Evolutionary conservation across 768 basidiomycete genomes (phyloP).

Genomic region (Boletus patriciae): DNA sequence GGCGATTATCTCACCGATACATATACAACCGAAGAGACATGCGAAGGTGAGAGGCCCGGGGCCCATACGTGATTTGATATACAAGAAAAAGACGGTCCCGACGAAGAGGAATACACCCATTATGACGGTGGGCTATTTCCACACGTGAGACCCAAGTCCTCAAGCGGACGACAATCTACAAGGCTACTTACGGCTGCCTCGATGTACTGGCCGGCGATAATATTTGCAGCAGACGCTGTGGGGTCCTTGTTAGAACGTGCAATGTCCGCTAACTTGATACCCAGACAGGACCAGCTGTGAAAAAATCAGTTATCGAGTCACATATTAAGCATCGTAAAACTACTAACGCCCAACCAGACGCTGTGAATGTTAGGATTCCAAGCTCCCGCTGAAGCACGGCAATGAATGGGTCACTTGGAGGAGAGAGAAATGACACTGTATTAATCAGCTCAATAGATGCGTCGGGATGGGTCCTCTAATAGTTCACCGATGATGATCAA

Average conservation of each 20-base stretch:
- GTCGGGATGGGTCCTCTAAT: not conserved
- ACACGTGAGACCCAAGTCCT: not conserved
- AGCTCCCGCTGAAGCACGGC: conserved; percentile 65
- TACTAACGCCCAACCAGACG: conserved; percentile 62
- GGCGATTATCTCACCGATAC: conserved; percentile 44
- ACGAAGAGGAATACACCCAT: conserved; percentile 62
- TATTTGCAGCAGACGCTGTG: conserved; percentile 37
- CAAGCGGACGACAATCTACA: not conserved
- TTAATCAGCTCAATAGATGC: conserved; percentile 1
- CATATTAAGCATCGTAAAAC: not conserved
- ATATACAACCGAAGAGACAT: conserved; percentile 58
- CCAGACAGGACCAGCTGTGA: conserved; percentile 64
- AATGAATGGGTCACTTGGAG: conserved; percentile 69
- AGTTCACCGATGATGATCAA: conserved; percentile 58
- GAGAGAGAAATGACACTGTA: conserved; percentile 61
- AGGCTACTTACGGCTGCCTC: conserved; percentile 42
- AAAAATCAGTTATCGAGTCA: not conserved
- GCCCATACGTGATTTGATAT: conserved; percentile 56
- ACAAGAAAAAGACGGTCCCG: conserved; percentile 57
- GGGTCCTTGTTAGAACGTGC: conserved; percentile 47
- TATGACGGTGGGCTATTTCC: conserved; percentile 54
- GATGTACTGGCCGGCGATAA: conserved; percentile 54
- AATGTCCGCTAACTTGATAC: conserved; percentile 59
- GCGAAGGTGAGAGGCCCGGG: conserved; percentile 65
- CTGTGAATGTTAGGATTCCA: conserved; percentile 49